Conservation (phyloP, 768 basidiomycete genomes). For the Coprinopsis marcescibilis region DNA sequence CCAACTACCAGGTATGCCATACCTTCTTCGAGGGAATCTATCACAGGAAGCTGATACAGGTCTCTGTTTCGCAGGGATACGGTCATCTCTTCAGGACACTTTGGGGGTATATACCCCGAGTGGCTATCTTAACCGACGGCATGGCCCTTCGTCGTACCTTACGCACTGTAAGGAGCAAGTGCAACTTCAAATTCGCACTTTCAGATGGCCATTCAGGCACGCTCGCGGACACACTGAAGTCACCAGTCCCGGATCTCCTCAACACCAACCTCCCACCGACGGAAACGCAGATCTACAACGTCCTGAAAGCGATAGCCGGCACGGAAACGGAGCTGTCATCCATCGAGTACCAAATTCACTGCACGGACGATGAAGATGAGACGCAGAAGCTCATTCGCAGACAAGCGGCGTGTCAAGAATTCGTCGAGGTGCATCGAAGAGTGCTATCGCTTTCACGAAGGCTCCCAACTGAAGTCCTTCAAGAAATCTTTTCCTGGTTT, state of each 20-base stretch:
- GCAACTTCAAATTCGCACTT: no score
- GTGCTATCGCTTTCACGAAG: conserved; percentile 1
- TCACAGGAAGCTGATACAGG: no score
- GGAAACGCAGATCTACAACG: background rate
- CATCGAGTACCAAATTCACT: background rate
- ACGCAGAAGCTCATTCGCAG: background rate
- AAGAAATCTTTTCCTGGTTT: conserved; percentile 4
- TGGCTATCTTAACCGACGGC: background rate
- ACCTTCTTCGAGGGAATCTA: no score
- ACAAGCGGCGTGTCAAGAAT: background rate
- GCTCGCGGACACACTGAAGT: background rate
- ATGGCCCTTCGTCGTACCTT: background rate
- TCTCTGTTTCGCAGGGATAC: no score
- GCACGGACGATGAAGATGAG: background rate
- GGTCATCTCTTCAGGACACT: no score
- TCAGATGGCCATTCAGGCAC: background rate
- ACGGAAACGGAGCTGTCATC: background rate
- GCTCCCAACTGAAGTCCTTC: conserved; percentile 1
- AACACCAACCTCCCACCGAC: conserved; percentile 4
- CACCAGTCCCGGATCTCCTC: conserved; percentile 3
- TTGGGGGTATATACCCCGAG: no score
- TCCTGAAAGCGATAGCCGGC: background rate
- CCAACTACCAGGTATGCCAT: no score
- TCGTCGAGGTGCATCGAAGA: background rate
- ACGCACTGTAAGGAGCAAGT: background rate